Evolutionary conservation across 345 rosid genomes (phyloP), one percentile per base, ranked within the genome.

Genomic region (Corymbia maculata): DNA sequence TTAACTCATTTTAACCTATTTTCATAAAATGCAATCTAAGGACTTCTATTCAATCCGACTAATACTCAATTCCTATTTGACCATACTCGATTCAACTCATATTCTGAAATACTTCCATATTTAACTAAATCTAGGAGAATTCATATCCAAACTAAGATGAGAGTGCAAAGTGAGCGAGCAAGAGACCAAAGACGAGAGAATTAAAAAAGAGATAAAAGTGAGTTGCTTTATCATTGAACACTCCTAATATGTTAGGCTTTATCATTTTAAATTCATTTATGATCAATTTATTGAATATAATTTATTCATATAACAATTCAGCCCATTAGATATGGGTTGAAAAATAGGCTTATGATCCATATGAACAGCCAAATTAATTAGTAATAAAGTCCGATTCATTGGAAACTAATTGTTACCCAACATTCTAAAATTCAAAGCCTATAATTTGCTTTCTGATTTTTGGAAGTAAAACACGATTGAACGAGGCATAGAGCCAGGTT

Each of bases 131-230:
- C 22, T 59, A 59, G 30, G 6, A 28, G 11, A 61, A 28, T 0
- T 0, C 3, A 0, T 1, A 61, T 0, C 4, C 15, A 61, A 61
- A 61, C 16, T 61, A 0, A 61, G 5, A 3, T 11, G 1, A 61
- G 32, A 26, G 8, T 5, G 32, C 0, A 0, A 7, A 59, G 7
- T 1, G 1, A 59, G 66, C 0, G 0, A 59, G 2, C 0, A 6
- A 0, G 7, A 13, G 7, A 59, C 26, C 6, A 30, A 59, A 5
- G 14, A 10, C 1, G 0, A 24, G 66, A 59, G 1, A 59, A 59
- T 26, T 24, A 59, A 3, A 11, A 59, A 1, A 53, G 11, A 59
- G 30, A 12, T 28, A 61, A 61, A 61, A 11, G 32, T 2, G 2
- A 28, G 4, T 61, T 61, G n/a, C n/a, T n/a, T n/a, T n/a, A n/a